These are phyloP conservation scores for Diversispora epigaea DNA, from an alignment of 192 early-diverging fungal genomes.

Conservation along the genomic window DNA sequence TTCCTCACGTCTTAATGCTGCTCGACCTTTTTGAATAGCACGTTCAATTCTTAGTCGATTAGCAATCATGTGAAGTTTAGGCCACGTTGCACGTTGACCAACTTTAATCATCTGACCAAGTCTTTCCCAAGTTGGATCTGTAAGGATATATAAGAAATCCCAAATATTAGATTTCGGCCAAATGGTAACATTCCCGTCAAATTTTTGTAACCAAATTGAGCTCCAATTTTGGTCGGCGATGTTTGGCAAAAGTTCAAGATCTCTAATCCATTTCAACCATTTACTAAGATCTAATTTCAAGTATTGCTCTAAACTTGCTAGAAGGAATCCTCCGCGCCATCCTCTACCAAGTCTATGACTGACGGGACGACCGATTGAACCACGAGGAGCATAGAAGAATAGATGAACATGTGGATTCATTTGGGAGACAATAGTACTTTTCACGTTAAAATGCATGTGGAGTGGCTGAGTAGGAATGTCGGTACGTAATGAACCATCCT, in stretches of 20 bases:
- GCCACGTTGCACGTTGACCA: conserved; percentile 68
- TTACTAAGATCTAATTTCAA: conserved; percentile 85
- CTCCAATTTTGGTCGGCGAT: conserved; percentile 78
- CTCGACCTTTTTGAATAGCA: conserved; percentile 52
- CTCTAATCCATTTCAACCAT: conserved; percentile 77
- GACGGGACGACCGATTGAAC: conserved; percentile 73
- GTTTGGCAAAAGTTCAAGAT: conserved; percentile 76
- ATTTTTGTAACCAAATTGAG: conserved; percentile 83
- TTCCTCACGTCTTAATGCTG: conserved; percentile 35
- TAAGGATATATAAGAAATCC: conserved; percentile 65
- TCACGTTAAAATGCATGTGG: conserved; percentile 78
- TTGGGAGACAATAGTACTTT: conserved; percentile 80
- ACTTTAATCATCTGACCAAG: conserved; percentile 56
- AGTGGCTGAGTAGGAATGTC: conserved; percentile 78
- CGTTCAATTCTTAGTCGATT: conserved; percentile 76
- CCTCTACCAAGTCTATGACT: conserved; percentile 67
- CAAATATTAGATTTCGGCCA: conserved; percentile 58
- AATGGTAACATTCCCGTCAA: conserved; percentile 88
- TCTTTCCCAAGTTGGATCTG: conserved; percentile 61
- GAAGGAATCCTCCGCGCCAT: conserved; percentile 92
- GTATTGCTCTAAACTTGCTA: conserved; percentile 73
- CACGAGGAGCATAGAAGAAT: conserved; percentile 84
- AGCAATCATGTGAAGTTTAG: conserved; percentile 75
- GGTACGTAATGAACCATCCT: conserved; percentile 84
- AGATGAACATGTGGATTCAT: conserved; percentile 86